Conservation (phyloP, 169 alveolate species). For the Eimeria necatrix region DNA sequence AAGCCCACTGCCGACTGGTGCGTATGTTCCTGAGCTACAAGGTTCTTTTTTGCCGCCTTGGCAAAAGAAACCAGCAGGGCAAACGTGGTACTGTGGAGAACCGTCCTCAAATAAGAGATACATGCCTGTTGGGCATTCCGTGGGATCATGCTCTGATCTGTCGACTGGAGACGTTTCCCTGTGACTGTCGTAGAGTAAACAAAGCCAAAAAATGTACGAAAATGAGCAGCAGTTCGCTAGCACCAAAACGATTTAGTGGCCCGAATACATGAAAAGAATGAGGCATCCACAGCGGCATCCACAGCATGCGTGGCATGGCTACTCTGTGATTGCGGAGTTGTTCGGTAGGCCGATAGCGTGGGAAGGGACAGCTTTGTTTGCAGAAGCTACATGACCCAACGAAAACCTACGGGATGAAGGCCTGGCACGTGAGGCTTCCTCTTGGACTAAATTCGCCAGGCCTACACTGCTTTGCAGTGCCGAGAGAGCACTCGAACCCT, state of each 20-base stretch:
- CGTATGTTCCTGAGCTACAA: slow-evolving; percentile 41
- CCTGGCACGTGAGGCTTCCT: slow-evolving; percentile 49
- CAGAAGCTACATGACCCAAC: no score
- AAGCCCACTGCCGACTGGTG: slow-evolving; percentile 55
- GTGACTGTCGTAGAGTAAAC: not conserved
- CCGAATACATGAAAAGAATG: no score
- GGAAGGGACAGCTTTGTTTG: no score
- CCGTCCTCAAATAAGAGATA: not conserved
- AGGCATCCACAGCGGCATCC: no score
- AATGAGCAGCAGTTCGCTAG: no score
- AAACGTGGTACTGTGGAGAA: slow-evolving; percentile 20
- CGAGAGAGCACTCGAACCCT: slow-evolving; percentile 39
- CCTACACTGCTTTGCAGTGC: slow-evolving; percentile 41
- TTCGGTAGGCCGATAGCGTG: no score
- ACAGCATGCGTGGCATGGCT: no score
- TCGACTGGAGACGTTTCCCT: not conserved
- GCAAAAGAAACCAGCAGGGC: slow-evolving; percentile 73
- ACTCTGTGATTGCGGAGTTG: no score
- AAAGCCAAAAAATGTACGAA: not conserved
- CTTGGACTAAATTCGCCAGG: slow-evolving; percentile 62
- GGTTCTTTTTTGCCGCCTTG: not conserved
- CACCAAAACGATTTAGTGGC: no score
- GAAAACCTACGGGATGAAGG: slow-evolving; percentile 10
- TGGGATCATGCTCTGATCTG: not conserved
- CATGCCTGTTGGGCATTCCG: slow-evolving; percentile 53